phyloP scores from a whole-genome alignment of 257 asterid genomes.

The Scutellaria minor region DNA sequence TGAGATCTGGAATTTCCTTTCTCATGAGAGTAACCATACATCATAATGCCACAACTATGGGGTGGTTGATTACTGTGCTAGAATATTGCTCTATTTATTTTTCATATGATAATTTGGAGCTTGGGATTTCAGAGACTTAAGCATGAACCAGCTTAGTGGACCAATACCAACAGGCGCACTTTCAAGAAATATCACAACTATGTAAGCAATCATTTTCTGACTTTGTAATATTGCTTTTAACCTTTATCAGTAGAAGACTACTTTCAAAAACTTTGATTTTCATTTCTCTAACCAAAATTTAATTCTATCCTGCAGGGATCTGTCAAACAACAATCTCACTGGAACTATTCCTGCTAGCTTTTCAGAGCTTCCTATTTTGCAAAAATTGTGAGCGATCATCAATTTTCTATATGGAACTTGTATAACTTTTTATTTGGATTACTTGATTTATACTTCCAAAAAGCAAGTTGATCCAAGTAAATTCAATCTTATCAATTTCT shows the following conservation, averaged over 20 bases:
- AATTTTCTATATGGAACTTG: constrained; percentile 18
- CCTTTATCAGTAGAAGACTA: neutral
- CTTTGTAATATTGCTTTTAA: constrained; percentile 22
- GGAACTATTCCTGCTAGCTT: constrained; percentile 85
- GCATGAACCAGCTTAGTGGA: constrained; percentile 80
- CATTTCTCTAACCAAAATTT: constrained; percentile 19
- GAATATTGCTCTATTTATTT: neutral
- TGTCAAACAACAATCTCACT: constrained; percentile 71
- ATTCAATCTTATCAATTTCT: constrained; percentile 27
- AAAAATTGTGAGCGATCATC: constrained; percentile 71
- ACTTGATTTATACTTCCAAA: constrained; percentile 23
- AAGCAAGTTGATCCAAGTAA: neutral
- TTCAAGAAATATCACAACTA: constrained; percentile 74
- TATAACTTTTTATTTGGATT: constrained; percentile 10
- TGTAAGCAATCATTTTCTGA: constrained; percentile 57
- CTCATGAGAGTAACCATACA: neutral
- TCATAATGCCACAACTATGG: constrained; percentile 6
- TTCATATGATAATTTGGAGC: constrained; percentile 29
- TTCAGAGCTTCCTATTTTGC: constrained; percentile 77
- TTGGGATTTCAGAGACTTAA: constrained; percentile 69
- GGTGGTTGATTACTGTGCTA: constrained; percentile 4
- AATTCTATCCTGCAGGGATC: constrained; percentile 58
- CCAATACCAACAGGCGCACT: constrained; percentile 65
- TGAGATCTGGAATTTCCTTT: neutral
- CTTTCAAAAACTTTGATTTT: constrained; percentile 15